Percentiles rank a stretch among this genome's conserved stretches.
Conservation (phyloP, 2,329 filamentous ascomycete genomes). For the Beauveria caledonica region DNA sequence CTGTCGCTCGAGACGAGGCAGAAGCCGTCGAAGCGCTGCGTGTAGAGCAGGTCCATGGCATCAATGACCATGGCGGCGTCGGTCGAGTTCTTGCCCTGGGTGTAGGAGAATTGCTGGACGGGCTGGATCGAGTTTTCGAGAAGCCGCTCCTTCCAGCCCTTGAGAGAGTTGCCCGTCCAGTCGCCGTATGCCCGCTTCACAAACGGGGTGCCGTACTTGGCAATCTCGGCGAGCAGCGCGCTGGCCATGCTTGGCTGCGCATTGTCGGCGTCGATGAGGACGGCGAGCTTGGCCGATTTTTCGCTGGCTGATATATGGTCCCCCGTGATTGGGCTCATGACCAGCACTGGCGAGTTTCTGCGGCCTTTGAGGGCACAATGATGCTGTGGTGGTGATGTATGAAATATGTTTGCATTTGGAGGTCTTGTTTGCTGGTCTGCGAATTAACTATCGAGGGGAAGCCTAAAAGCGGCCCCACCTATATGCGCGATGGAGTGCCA, state of each 20-base stretch:
- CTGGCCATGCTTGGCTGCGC: conserved; percentile 16
- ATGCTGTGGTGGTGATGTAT: no score
- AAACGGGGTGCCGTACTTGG: conserved; percentile 25
- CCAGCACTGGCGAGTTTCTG: no score
- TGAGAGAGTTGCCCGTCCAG: conserved; percentile 22
- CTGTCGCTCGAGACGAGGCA: conserved; percentile 28
- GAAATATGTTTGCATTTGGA: no score
- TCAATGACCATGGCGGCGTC: conserved; percentile 30
- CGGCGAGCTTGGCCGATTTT: conserved; percentile 19
- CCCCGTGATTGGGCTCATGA: no score
- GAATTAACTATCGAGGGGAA: no score
- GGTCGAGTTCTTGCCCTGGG: conserved; percentile 26
- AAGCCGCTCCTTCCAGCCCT: conserved; percentile 24
- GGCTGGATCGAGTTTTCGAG: conserved; percentile 26
- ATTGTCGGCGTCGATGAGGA: conserved; percentile 28
- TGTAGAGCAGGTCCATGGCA: conserved; percentile 29
- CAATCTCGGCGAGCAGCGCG: conserved; percentile 21
- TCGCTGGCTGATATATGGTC: background rate
- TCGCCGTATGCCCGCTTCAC: conserved; percentile 28
- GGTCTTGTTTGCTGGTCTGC: no score
- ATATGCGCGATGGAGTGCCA: no score
- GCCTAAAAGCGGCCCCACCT: no score
- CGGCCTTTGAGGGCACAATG: no score
- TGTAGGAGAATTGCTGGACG: conserved; percentile 29
- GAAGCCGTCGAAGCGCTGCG: conserved; percentile 24